Percentiles rank a stretch among this genome's conserved stretches.
Conservation (phyloP, 805 yeast genomes). For the Kregervanrija delftensis region DNA sequence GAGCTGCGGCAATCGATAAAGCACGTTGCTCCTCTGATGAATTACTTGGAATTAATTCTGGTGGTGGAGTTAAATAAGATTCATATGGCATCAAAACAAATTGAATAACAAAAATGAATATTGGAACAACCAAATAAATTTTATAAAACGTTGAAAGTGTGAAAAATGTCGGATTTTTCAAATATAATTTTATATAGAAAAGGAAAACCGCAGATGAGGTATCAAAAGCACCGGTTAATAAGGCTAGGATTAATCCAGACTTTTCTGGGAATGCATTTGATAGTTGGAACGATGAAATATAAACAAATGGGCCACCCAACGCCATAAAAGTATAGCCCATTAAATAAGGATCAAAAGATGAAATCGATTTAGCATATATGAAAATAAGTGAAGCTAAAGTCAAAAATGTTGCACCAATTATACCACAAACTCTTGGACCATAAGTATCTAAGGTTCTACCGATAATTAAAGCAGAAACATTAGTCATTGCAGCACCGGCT, state of each 20-base stretch:
- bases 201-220: conserved; percentile 51
- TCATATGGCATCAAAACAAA: conserved; percentile 42
- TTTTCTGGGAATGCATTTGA: conserved; percentile 50
- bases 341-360: conserved; percentile 41
- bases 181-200: conserved; percentile 37
- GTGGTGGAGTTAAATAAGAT: conserved; percentile 39
- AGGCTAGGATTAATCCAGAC: conserved; percentile 46
- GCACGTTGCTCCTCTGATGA: conserved; percentile 22
- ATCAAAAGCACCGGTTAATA: conserved; percentile 53
- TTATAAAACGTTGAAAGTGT: conserved; percentile 38
- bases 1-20: conserved; percentile 22
- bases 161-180: conserved; percentile 28
- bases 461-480: conserved; percentile 44
- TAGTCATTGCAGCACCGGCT: conserved; percentile 49
- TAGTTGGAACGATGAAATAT: conserved; percentile 49
- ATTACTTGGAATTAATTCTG: conserved; percentile 25
- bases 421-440: conserved; percentile 50
- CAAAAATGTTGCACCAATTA: conserved; percentile 42
- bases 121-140: conserved; percentile 41
- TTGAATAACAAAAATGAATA: conserved; percentile 41
- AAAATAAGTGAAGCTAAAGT: conserved; percentile 40
- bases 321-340: conserved; percentile 48
- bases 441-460: conserved; percentile 42
- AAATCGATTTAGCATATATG: conserved; percentile 30
- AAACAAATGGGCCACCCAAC: conserved; percentile 52